phyloP scores from a whole-genome alignment of 2,329 filamentous ascomycete species.

The Microdochium bolleyi region DNA sequence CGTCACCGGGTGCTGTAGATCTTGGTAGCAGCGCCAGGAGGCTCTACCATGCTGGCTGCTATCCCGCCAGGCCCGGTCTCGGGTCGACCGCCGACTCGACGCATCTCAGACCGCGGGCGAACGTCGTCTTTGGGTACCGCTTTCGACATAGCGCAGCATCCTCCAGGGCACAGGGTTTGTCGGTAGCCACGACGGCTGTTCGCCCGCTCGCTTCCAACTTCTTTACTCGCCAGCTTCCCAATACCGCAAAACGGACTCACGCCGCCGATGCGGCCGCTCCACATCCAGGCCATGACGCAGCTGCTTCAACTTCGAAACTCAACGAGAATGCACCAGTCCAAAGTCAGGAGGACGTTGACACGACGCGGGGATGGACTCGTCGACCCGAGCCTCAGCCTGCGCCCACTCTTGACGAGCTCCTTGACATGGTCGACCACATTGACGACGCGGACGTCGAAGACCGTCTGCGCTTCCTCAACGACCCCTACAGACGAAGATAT shows the following conservation, averaged over 20 bases:
- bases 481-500: conserved; percentile 47
- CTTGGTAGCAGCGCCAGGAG: conserved; percentile 5
- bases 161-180: neutral
- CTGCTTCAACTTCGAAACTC: no score
- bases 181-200: neutral
- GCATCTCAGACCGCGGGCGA: neutral
- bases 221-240: neutral
- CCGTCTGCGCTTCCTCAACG: conserved; percentile 40
- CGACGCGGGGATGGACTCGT: neutral
- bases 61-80: neutral
- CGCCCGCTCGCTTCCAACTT: neutral
- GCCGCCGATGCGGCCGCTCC: neutral
- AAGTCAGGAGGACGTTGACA: neutral
- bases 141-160: neutral
- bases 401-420: conserved; percentile 29
- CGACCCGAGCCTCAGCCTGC: neutral
- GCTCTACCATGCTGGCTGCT: neutral
- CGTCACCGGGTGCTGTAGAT: conserved; percentile 5
- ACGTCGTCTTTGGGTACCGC: neutral
- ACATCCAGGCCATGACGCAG: neutral
- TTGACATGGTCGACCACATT: conserved; percentile 44
- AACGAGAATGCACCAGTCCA: no score
- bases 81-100: neutral
- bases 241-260: neutral
- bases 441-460: conserved; percentile 41